Base-by-base conservation (phyloP, 2,329 filamentous ascomycete species). In the Tolypocladium cylindrosporum region DNA sequence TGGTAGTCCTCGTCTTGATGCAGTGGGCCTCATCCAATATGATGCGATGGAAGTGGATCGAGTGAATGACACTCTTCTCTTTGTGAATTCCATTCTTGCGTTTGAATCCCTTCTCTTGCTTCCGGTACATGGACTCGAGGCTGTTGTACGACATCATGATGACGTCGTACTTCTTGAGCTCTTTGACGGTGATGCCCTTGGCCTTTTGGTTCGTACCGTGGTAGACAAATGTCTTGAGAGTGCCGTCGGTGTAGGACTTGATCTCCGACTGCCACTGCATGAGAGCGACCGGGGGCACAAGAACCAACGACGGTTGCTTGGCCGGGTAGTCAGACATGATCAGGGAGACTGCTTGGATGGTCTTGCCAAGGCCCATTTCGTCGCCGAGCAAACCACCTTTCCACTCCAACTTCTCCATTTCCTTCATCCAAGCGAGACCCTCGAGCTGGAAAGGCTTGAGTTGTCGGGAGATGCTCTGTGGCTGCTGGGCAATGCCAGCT, bases 361-460 rank as follows among this genome's bases (percentile, higher is more conserved):
- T 99, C 77, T 99, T 99, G 55, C 94, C 94, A 75, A 99, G 89
- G 8, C 94, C 94, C 94, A 99, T 99, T 74, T 99, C 94, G 65
- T 99, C 94, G 59, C 94, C 94, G 2, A 99, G 81, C 2, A 99
- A 79, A 16, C 94, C 94, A 21, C 94, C 94, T 67, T 86, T 90
- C 82, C 92, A 97, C 43, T 88, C 75, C 0, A 85, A 88, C 72
- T 89, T 78, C 70, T 99, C 94, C 80, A 97, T 96, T 57, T 82
- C 86, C 60, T 82, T 85, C 91, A 99, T 95, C 94, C 94, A 99
- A 55, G 91, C 87, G 43, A 99, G 78, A 5, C 94, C 94, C 72
- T 97, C 89, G 6, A 96, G 85, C 68, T 99, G 94, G 70, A 97
- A 99, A 0, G 88, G 87, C 72, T 99, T 97, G 61, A 99, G 79